These are phyloP conservation scores for Leishmania aethiopica DNA, from an alignment of 208 protist genomes.

Conservation along the genomic window DNA sequence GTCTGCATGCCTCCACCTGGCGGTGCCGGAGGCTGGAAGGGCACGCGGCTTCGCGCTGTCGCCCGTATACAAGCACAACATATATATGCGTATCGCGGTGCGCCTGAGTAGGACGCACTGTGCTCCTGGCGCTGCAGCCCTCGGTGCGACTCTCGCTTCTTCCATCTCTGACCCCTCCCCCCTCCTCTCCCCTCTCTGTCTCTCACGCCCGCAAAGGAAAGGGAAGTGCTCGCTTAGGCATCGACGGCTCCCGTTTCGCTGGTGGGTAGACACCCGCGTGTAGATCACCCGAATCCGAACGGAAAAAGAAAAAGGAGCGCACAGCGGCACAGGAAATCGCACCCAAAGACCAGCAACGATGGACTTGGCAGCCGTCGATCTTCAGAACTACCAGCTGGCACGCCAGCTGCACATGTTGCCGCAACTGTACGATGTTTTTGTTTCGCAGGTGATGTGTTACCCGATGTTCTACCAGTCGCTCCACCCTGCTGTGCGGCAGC, in stretches of 20 bases:
- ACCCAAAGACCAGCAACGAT: background rate
- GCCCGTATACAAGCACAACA: no score
- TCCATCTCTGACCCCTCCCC: no score
- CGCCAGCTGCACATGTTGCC: conserved; percentile 71
- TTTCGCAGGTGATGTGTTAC: conserved; percentile 54
- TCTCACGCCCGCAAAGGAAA: no score
- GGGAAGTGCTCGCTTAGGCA: no score
- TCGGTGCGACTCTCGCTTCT: no score
- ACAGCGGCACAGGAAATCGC: background rate
- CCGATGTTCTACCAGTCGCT: conserved; percentile 74
- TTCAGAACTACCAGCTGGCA: conserved; percentile 69
- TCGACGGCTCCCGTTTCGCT: background rate
- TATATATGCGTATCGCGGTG: no score
- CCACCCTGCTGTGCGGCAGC: conserved; percentile 38
- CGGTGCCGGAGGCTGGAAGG: no score
- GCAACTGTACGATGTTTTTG: conserved; percentile 54
- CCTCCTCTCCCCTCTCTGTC: no score
- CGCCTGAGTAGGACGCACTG: no score
- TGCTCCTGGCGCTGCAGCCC: no score
- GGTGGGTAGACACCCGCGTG: background rate
- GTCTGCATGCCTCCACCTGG: background rate
- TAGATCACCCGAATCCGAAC: background rate
- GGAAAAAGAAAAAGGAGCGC: background rate
- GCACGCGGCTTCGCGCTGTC: no score
- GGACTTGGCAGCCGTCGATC: conserved; percentile 37